Conservation (phyloP, 495 filamentous ascomycete species). For the Annulohypoxylon maeteangense region DNA sequence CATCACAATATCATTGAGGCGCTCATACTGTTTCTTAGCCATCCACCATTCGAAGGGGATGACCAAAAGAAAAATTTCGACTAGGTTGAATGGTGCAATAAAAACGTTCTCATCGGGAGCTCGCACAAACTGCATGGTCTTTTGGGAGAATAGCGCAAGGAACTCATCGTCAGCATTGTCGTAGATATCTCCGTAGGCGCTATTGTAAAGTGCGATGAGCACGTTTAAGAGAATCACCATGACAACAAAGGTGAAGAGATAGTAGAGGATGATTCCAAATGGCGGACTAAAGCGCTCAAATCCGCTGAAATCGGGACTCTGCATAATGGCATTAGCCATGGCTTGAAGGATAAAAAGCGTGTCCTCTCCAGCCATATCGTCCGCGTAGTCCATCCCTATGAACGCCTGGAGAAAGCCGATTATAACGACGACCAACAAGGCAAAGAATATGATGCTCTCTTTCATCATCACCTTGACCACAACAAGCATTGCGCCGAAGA, state of each 20-base stretch:
- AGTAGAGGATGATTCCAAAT: slow-evolving; percentile 91
- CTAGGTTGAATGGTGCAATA: slow-evolving; percentile 92
- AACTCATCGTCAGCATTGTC: slow-evolving; percentile 95
- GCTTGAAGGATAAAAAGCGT: slow-evolving; percentile 81
- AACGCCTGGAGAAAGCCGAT: slow-evolving; percentile 95
- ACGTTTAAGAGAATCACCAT: slow-evolving; percentile 94
- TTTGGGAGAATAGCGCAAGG: slow-evolving; percentile 87
- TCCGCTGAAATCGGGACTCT: slow-evolving; percentile 86
- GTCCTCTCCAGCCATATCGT: slow-evolving; percentile 67
- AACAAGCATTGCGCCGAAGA: slow-evolving; percentile 98
- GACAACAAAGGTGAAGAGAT: slow-evolving; percentile 95
- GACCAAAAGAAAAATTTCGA: slow-evolving; percentile 83
- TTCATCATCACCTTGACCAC: slow-evolving; percentile 99
- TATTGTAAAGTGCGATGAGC: slow-evolving; percentile 96
- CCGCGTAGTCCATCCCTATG: slow-evolving; percentile 88
- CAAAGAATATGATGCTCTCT: slow-evolving; percentile 97
- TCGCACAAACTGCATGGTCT: slow-evolving; percentile 94
- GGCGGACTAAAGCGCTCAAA: slow-evolving; percentile 81
- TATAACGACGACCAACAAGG: slow-evolving; percentile 85
- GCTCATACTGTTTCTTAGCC: slow-evolving; percentile 70
- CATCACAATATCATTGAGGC: slow-evolving; percentile 89
- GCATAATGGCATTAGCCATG: slow-evolving; percentile 92
- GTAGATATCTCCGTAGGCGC: slow-evolving; percentile 94
- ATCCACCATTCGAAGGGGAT: slow-evolving; percentile 98
- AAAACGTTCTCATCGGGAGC: slow-evolving; percentile 98